Conservation (phyloP, 306 rosid species). For the Glycine soja region DNA sequence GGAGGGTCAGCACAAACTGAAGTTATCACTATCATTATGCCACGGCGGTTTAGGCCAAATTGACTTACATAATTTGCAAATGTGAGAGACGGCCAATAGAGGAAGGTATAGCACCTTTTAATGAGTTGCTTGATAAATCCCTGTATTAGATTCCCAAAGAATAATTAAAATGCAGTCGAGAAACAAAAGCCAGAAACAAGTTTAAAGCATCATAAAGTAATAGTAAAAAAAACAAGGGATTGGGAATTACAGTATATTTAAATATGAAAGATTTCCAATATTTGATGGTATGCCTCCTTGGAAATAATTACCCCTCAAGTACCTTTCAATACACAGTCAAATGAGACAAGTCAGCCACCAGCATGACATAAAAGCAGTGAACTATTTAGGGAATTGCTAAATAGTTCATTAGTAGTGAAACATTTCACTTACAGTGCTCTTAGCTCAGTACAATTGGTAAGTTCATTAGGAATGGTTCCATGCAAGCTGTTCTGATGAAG, state of each 20-base stretch:
- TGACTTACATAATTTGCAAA: constrained; percentile 75
- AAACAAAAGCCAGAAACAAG: constrained; percentile 7
- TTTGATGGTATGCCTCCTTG: constrained; percentile 91
- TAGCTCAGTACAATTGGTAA: constrained; percentile 86
- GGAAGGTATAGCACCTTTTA: constrained; percentile 95
- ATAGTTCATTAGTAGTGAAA: not conserved
- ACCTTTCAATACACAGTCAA: constrained; percentile 59
- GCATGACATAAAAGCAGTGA: not conserved
- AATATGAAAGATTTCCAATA: constrained; percentile 88
- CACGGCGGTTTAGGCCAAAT: constrained; percentile 18
- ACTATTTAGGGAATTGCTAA: not conserved
- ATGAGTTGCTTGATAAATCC: constrained; percentile 85
- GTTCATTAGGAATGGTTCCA: constrained; percentile 86
- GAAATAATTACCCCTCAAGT: constrained; percentile 91
- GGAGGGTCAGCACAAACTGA: constrained; percentile 33
- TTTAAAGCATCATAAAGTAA: constrained; percentile 19
- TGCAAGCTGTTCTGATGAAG: constrained; percentile 93
- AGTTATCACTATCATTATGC: constrained; percentile 12
- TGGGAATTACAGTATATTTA: constrained; percentile 80
- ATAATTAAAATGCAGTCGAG: not conserved
- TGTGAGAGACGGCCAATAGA: constrained; percentile 82
- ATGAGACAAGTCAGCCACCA: not conserved
- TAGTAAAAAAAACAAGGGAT: constrained; percentile 4
- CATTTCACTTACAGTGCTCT: constrained; percentile 78
- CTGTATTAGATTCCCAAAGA: constrained; percentile 53